phyloP scores from a whole-genome alignment of 2,329 filamentous ascomycete species.

The Neopestalotiopsis clavispora region DNA sequence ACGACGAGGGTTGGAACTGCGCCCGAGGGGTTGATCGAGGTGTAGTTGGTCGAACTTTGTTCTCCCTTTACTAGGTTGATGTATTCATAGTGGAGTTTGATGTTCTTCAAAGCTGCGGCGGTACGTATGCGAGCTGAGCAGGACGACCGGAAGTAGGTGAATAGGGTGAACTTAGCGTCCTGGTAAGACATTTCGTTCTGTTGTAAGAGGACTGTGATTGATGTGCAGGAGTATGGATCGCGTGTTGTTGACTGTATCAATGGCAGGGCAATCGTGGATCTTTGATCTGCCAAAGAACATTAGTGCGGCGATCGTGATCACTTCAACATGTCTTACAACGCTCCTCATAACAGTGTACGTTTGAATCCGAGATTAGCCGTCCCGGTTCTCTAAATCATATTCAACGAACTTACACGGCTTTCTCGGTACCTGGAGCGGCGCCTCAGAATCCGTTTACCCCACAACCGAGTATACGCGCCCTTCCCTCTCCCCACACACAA shows the following conservation, averaged over 20 bases:
- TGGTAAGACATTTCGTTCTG: conserved; percentile 6
- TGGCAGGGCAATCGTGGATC: too few relatives aligned
- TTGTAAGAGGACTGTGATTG: too few relatives aligned
- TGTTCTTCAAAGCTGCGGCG: conserved; percentile 9
- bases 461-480: conserved; percentile 5
- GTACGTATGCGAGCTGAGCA: conserved; percentile 14
- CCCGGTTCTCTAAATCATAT: not conserved
- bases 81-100: conserved; percentile 10
- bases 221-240: too few relatives aligned
- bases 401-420: not conserved
- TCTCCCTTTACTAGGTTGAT: conserved; percentile 14
- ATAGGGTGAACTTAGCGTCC: conserved; percentile 10
- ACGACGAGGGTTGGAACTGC: conserved; percentile 13
- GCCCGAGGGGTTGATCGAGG: conserved; percentile 1
- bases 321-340: not conserved
- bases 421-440: not conserved
- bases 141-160: conserved; percentile 15
- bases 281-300: not conserved
- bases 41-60: conserved; percentile 7
- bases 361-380: not conserved
- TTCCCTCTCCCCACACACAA: not conserved
- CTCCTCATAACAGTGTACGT: not conserved
- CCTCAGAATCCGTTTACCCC: not conserved
- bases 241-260: too few relatives aligned
- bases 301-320: not conserved